Evolutionary conservation across 352 stramenopile genomes (phyloP).

Genomic region (Globisporangium iwayamae): DNA sequence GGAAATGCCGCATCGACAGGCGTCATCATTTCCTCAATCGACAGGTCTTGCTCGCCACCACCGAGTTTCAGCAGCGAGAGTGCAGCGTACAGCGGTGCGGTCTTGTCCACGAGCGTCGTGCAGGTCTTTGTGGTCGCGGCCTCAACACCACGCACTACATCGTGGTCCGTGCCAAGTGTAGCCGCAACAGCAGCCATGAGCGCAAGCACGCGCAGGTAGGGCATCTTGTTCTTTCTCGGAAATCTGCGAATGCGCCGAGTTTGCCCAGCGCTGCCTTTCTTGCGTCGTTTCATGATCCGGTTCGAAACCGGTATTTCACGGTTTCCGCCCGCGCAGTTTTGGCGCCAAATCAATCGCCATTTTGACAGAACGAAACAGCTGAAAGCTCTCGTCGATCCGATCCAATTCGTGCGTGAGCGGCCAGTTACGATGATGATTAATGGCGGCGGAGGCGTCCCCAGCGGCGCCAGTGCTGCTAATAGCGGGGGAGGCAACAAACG

Average conservation of each 20-base stretch:
- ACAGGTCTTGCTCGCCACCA: conserved; percentile 15
- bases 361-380: not conserved
- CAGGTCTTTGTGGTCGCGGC: conserved; percentile 1
- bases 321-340: not conserved
- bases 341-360: conserved; percentile 1
- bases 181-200: not conserved
- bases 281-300: not conserved
- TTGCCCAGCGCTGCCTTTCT: not conserved
- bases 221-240: not conserved
- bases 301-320: no score
- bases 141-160: not conserved
- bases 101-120: conserved; percentile 19
- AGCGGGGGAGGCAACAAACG: conserved; percentile 33
- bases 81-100: conserved; percentile 17
- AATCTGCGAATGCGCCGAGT: not conserved
- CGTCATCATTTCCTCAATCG: conserved; percentile 26
- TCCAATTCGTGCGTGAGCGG: not conserved
- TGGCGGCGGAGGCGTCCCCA: conserved; percentile 8
- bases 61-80: conserved; percentile 22
- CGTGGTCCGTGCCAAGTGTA: not conserved
- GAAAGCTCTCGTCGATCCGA: not conserved
- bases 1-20: conserved; percentile 29
- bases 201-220: not conserved
- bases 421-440: conserved; percentile 15
- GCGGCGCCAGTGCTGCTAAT: not conserved